Evolutionary conservation across 2,329 filamentous ascomycete species (phyloP).

Genomic region (Fusarium euwallaceae): DNA sequence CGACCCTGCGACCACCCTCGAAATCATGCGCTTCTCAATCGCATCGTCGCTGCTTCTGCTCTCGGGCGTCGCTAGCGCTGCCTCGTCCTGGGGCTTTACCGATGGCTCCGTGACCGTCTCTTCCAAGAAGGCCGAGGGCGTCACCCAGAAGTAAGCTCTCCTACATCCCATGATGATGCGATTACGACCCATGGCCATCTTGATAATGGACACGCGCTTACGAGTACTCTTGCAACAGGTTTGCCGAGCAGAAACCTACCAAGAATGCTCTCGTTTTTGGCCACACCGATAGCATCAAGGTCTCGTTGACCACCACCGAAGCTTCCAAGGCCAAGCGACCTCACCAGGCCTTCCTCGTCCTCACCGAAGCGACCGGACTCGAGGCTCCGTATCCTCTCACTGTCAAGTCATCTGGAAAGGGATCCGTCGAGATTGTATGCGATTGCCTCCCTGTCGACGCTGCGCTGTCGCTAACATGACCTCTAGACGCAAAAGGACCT

Average conservation of each 20-base stretch:
- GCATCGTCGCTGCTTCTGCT: conserved; percentile 60
- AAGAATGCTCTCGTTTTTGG: conserved; percentile 75
- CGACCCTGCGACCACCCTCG: conserved; percentile 33
- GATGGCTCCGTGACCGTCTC: conserved; percentile 77
- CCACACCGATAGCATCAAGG: conserved; percentile 80
- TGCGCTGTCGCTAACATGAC: conserved; percentile 44
- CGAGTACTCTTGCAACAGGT: conserved; percentile 57
- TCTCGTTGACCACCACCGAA: conserved; percentile 85
- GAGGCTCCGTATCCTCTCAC: conserved; percentile 89
- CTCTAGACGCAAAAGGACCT: conserved; percentile 89
- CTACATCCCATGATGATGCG: conserved; percentile 35
- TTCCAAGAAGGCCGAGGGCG: conserved; percentile 72
- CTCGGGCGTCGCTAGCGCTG: conserved; percentile 64
- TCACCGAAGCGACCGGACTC: conserved; percentile 83
- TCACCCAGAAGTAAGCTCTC: conserved; percentile 75
- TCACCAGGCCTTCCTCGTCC: conserved; percentile 92
- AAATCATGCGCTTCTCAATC: conserved; percentile 55
- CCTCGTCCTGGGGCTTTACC: conserved; percentile 78
- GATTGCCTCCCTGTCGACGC: background rate
- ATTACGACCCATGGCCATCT: background rate
- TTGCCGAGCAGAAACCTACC: conserved; percentile 71
- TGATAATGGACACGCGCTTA: conserved; percentile 39
- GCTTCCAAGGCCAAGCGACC: conserved; percentile 83
- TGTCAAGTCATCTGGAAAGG: conserved; percentile 90
- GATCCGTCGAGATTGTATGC: conserved; percentile 84